Evolutionary conservation across 1,284 basidiomycete species (phyloP).

Genomic region (Microbotryum intermedium): DNA sequence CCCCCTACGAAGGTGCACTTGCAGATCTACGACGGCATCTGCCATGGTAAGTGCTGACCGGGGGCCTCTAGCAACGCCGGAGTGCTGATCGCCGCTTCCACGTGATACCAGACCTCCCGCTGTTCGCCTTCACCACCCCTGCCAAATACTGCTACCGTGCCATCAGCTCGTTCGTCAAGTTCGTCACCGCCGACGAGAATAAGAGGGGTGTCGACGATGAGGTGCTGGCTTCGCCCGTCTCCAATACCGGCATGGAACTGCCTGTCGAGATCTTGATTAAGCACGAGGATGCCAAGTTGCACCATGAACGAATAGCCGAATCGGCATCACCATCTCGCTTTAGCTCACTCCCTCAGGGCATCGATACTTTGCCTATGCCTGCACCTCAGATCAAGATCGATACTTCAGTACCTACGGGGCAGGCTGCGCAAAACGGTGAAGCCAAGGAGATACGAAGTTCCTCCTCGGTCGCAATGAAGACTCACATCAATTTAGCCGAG

Average conservation of each 20-base stretch:
- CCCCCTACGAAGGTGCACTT: slow-evolving; percentile 76
- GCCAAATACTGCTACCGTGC: slow-evolving; percentile 41
- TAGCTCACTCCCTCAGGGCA: too few relatives aligned
- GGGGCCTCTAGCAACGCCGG: too few relatives aligned
- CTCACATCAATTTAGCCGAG: too few relatives aligned
- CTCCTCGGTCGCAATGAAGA: too few relatives aligned
- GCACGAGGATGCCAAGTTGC: slow-evolving; percentile 1
- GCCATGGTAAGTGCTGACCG: slow-evolving; percentile 36
- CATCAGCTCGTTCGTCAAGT: slow-evolving; percentile 36
- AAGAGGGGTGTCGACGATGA: neutral
- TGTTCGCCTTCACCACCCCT: slow-evolving; percentile 42
- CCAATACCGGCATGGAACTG: slow-evolving; percentile 1
- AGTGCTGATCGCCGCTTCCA: too few relatives aligned
- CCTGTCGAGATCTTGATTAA: slow-evolving; percentile 3
- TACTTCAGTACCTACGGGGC: too few relatives aligned
- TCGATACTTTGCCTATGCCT: too few relatives aligned
- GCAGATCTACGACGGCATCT: slow-evolving; percentile 53
- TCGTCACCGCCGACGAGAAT: slow-evolving; percentile 10
- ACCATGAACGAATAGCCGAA: neutral
- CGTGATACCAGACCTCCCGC: slow-evolving; percentile 36
- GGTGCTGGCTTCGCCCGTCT: neutral
- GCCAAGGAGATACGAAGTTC: too few relatives aligned
- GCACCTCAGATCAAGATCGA: too few relatives aligned
- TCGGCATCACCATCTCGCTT: too few relatives aligned
- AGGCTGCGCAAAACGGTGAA: too few relatives aligned